These are phyloP conservation scores for Curvularia sp. DNA, from an alignment of 2,329 filamentous ascomycete genomes.

Conservation along the genomic window DNA sequence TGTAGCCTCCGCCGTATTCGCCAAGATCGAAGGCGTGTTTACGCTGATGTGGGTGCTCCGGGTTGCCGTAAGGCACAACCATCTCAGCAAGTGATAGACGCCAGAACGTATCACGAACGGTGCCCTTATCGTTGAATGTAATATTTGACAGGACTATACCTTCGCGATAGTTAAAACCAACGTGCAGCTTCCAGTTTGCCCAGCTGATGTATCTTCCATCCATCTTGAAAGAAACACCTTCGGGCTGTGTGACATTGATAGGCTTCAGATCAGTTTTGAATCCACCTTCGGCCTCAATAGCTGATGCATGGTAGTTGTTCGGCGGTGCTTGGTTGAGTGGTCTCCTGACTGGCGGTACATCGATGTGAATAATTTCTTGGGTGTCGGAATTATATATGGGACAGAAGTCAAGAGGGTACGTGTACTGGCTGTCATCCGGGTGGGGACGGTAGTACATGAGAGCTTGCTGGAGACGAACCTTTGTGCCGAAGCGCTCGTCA, in stretches of 20 bases:
- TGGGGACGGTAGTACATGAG: slow-evolving; percentile 95
- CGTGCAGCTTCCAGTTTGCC: slow-evolving; percentile 93
- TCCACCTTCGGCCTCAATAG: slow-evolving; percentile 75
- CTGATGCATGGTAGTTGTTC: slow-evolving; percentile 80
- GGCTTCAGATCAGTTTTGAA: slow-evolving; percentile 83
- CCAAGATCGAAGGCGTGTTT: slow-evolving; percentile 84
- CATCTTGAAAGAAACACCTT: slow-evolving; percentile 85
- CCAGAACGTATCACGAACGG: slow-evolving; percentile 81
- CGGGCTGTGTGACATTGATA: slow-evolving; percentile 85
- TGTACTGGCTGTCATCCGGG: slow-evolving; percentile 86
- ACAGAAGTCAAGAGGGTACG: slow-evolving; percentile 90
- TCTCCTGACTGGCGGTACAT: slow-evolving; percentile 78
- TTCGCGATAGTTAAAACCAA: slow-evolving; percentile 95
- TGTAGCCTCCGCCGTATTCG: slow-evolving; percentile 82
- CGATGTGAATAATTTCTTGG: slow-evolving; percentile 79
- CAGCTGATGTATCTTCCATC: slow-evolving; percentile 77
- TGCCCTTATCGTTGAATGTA: slow-evolving; percentile 83
- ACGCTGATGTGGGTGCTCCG: slow-evolving; percentile 78
- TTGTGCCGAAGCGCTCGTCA: slow-evolving; percentile 85
- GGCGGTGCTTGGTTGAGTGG: slow-evolving; percentile 74
- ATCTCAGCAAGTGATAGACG: slow-evolving; percentile 89
- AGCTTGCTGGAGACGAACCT: slow-evolving; percentile 83
- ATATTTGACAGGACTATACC: slow-evolving; percentile 91
- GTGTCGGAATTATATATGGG: slow-evolving; percentile 88
- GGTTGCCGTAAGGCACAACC: slow-evolving; percentile 89